Evolutionary conservation across 257 asterid genomes (phyloP), one percentile per base, ranked within the genome.

Genomic region (Ilex asprella): DNA sequence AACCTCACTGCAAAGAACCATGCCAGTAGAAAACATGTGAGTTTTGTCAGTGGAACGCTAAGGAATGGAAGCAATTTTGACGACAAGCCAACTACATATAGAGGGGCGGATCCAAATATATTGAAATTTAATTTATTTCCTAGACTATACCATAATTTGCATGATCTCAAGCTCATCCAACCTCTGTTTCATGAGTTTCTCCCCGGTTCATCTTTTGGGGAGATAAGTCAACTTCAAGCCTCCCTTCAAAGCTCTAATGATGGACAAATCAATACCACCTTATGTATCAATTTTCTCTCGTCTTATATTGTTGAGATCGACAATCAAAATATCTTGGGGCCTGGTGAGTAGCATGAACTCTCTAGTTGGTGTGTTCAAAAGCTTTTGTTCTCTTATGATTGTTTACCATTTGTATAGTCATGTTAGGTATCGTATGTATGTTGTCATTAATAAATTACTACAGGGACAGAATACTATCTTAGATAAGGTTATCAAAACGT

Each of bases 141-240:
- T 68, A 77, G 91, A 59, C 56, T 83, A 15, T 92, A 86, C 79
- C 93, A 69, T 14, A 89, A 86, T 76, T 56, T 79, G 71, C 91
- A 72, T 50, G 85, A 77, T 56, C 72, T 92, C 39, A 86, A 73
- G 88, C 93, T 92, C 79, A 79, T 89, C 72, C 99, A 92, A 64
- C 99, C 99, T 54, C 75, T 92, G 71, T 81, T 92, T 79, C 93
- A 86, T 67, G 97, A 83, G 75, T 92, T 92, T 67, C 78, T 92
- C 66, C 95, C 91, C 16, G 99, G 99, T 68, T 84, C 99, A 35
- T 85, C 74, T 63, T 82, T 77, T 71, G 74, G 72, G 62, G 96
- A 85, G 43, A 69, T 53, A 35, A 79, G 63, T 72, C 93, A 76
- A 70, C 89, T 92, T 64, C 95, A 72, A 61, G 73, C 84, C 16